Evolutionary conservation across 805 yeast genomes (phyloP).

Genomic region (Spathaspora arborariae): DNA sequence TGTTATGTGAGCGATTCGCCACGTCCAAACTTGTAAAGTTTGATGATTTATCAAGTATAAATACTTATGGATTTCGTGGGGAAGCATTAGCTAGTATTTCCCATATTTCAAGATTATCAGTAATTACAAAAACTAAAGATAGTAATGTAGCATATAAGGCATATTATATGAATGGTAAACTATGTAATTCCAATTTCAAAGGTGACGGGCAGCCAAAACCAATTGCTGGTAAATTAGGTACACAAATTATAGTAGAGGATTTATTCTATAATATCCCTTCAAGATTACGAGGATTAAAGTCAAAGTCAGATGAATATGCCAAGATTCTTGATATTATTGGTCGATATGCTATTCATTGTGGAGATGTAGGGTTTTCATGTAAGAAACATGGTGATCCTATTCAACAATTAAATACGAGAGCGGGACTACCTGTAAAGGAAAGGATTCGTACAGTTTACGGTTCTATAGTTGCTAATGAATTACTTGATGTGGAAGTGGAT

Average conservation of each 20-base stretch:
- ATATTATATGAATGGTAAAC: constrained; percentile 62
- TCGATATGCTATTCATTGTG: constrained; percentile 74
- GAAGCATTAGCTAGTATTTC: constrained; percentile 95
- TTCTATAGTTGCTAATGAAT: constrained; percentile 57
- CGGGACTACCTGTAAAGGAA: constrained; percentile 50
- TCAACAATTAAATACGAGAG: constrained; percentile 58
- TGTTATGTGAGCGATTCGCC: constrained; percentile 89
- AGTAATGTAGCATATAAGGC: constrained; percentile 70
- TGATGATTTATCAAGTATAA: constrained; percentile 67
- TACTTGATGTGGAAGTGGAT: constrained; percentile 30
- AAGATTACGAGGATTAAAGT: constrained; percentile 60
- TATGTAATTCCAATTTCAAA: constrained; percentile 42
- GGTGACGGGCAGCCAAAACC: constrained; percentile 55
- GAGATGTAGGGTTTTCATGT: constrained; percentile 69
- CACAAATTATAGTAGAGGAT: constrained; percentile 82
- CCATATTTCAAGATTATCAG: constrained; percentile 78
- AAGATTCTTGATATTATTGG: constrained; percentile 80
- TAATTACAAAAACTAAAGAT: constrained; percentile 63
- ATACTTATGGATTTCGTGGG: constrained; percentile 93
- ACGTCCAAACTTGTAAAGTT: constrained; percentile 77
- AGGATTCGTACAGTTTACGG: constrained; percentile 77
- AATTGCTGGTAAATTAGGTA: constrained; percentile 84
- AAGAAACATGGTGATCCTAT: constrained; percentile 76
- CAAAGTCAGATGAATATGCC: constrained; percentile 69
- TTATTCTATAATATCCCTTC: constrained; percentile 86